phyloP scores from a whole-genome alignment of 2,329 filamentous ascomycete genomes.

The Cytospora piceicola region DNA sequence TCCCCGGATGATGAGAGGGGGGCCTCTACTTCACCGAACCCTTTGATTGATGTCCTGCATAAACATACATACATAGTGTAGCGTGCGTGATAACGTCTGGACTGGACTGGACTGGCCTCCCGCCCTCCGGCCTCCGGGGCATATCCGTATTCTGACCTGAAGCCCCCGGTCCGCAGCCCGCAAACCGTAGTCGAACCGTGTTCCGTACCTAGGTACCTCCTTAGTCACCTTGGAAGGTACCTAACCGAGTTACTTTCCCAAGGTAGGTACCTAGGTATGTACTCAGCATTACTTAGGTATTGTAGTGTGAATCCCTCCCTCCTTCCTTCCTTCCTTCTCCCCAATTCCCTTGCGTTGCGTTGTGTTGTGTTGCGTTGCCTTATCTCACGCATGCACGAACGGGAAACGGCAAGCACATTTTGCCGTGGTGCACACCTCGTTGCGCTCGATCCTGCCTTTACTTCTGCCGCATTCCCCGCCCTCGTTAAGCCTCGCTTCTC shows the following conservation, averaged over 20 bases:
- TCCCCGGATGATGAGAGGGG: constrained; percentile 1
- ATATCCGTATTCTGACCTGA: neutral
- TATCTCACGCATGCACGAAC: neutral
- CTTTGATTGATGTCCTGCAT: neutral
- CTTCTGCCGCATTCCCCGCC: neutral
- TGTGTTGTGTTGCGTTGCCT: neutral
- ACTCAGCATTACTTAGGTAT: neutral
- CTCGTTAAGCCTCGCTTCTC: constrained; percentile 16
- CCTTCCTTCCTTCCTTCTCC: neutral
- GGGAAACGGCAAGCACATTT: neutral
- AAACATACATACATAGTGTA: no score
- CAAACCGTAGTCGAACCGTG: neutral
- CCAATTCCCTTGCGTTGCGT: neutral
- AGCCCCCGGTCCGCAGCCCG: neutral
- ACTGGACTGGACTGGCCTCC: neutral
- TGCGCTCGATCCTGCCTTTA: neutral
- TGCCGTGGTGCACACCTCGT: neutral
- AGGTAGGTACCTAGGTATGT: neutral
- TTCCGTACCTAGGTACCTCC: no score
- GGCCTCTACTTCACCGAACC: neutral
- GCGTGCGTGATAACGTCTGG: neutral
- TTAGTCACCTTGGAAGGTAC: neutral
- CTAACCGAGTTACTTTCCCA: no score
- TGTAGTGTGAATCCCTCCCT: neutral
- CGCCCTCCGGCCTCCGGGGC: neutral